Percentiles rank a stretch among this genome's conserved stretches.
phyloP scores from a whole-genome alignment of 169 alveolate genomes.

The Plasmodium vivax region DNA sequence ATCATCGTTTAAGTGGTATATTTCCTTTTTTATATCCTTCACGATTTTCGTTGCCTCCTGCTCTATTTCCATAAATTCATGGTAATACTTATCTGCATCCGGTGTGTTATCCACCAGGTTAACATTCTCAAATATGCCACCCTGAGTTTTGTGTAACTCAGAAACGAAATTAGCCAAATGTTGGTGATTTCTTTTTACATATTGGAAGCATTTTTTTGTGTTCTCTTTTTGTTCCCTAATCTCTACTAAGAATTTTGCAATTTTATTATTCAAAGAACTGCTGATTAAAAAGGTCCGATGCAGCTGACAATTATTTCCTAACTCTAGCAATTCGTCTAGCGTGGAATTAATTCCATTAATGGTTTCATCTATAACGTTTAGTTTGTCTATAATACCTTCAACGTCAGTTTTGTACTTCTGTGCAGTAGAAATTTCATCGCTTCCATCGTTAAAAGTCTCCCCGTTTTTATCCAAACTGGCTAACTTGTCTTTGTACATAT shows the following conservation, averaged over 20 bases:
- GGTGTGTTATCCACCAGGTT: neutral
- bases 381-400: neutral
- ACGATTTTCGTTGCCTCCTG: neutral
- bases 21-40: constrained; percentile 2
- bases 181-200: neutral
- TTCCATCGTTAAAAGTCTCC: neutral
- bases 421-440: neutral
- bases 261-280: constrained; percentile 8
- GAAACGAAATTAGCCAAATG: neutral
- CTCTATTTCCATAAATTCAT: neutral
- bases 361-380: neutral
- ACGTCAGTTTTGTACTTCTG: neutral
- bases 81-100: neutral
- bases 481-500: neutral
- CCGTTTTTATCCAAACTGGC: neutral
- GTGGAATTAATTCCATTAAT: neutral
- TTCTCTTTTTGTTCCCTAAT: constrained; percentile 7
- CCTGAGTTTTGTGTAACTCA: neutral
- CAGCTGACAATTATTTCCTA: constrained; percentile 12
- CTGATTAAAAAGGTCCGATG: constrained; percentile 9
- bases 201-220: neutral
- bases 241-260: neutral
- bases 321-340: neutral
- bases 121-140: neutral
- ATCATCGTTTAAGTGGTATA: neutral